Base-by-base conservation (phyloP, 495 filamentous ascomycete genomes). In the Aspergillus wentii region DNA sequence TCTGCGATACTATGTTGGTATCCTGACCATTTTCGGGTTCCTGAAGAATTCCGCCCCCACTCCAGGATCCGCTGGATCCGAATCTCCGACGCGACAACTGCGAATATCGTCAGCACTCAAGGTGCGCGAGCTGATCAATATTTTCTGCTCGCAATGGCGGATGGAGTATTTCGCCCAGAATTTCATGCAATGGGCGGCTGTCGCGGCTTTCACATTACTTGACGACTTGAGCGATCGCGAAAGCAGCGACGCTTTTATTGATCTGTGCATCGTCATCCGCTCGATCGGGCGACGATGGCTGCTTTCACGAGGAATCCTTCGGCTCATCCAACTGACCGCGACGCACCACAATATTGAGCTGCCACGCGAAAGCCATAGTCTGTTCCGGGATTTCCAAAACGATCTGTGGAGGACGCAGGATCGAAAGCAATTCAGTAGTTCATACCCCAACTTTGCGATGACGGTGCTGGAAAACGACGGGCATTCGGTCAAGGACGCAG, bases 271-370 rank as follows among this genome's bases (percentile, higher is more conserved):
- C 17, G 17, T 37, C 5, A 38, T 45, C n/a, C 38, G 39, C 2
- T 31, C 53, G 2, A 30, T 43, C n/a, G 43, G 43, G 2, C 46
- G 49, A 4, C 49, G 49, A 4, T 57, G 41, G 43, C 26, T 41
- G 28, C 34, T 53, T 8, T 46, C 39, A 0, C 48, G 48, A 30
- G 49, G 49, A 4, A 48, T 57, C 25, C 30, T 53, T 11, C 43
- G 49, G 5, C 41, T 49, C 17, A 18, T 55, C 3, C 48, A 51
- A 20, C 27, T 48, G 7, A 48, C 48, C 3, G 44, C 51, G 1
- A 19, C 30, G 26, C 30, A 45, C 8, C 25, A 30, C 17, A 36
- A 23, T 1, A 14, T 34, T 8, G 11, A n/a, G 5, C 48, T 55
- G 16, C 48, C 51, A 6, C 10, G 5, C 7, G 41, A 48, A 16